A percentile compares a stretch with the other conserved stretches of the same genome.
These are phyloP conservation scores for Botryobasidium botryosum DNA, from an alignment of 768 basidiomycete genomes.

Conservation along the genomic window DNA sequence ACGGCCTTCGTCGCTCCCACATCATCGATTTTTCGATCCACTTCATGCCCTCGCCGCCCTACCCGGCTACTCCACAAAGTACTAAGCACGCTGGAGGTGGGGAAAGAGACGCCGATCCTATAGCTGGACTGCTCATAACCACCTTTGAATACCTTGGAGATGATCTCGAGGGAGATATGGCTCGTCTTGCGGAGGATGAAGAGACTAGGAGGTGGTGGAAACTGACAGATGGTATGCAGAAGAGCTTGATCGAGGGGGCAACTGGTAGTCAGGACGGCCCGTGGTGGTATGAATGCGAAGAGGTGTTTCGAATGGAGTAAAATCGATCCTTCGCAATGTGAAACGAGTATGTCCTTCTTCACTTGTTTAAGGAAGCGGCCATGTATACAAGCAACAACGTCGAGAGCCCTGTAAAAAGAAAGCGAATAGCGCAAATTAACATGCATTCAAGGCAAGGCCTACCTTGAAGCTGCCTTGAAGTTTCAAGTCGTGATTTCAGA, in stretches of 20 bases:
- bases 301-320: conserved; percentile 52
- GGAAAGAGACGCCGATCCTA: neutral
- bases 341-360: too few species aligned
- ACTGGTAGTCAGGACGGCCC: conserved; percentile 47
- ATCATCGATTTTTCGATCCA: conserved; percentile 65
- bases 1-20: conserved; percentile 41
- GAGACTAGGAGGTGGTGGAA: conserved; percentile 67
- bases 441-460: too few species aligned
- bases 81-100: conserved; percentile 23
- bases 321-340: too few species aligned
- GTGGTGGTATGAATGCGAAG: conserved; percentile 49
- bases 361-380: too few species aligned
- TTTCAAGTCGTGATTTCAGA: too few species aligned
- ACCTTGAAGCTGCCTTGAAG: too few species aligned
- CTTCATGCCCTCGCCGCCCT: conserved; percentile 30
- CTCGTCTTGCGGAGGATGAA: conserved; percentile 38
- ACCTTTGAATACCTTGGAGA: conserved; percentile 56
- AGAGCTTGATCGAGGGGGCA: conserved; percentile 53
- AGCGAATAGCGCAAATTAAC: too few species aligned
- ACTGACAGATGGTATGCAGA: conserved; percentile 62
- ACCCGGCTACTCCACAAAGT: neutral
- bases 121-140: conserved; percentile 44
- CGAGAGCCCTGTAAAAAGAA: too few species aligned
- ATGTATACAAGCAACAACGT: too few species aligned
- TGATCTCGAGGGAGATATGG: conserved; percentile 54